Percentiles rank a stretch among this genome's conserved stretches.
These are phyloP conservation scores for Periconia macrospinosa DNA, from an alignment of 2,329 filamentous ascomycete genomes.

Conservation along the genomic window DNA sequence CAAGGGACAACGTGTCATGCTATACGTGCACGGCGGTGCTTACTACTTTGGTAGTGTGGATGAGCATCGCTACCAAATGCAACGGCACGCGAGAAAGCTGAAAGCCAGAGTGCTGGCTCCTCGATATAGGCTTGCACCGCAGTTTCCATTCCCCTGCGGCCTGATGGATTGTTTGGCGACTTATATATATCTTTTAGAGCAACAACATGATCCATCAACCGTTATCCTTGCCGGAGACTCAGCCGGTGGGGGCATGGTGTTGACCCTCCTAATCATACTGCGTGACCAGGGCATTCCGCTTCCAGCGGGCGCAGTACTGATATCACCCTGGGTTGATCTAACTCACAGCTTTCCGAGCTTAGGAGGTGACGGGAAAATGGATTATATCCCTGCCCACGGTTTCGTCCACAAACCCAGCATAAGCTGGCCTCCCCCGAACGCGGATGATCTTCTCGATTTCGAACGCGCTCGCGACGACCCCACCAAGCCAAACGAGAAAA, in stretches of 20 bases:
- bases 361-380: slow-evolving; percentile 68
- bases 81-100: slow-evolving; percentile 90
- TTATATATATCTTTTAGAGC: slow-evolving; percentile 78
- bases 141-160: slow-evolving; percentile 94
- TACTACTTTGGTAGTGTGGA: slow-evolving; percentile 97
- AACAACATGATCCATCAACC: slow-evolving; percentile 71
- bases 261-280: slow-evolving; percentile 76
- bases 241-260: slow-evolving; percentile 86
- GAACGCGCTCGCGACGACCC: slow-evolving; percentile 27
- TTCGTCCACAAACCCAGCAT: slow-evolving; percentile 88
- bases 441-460: slow-evolving; percentile 67
- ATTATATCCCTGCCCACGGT: slow-evolving; percentile 86
- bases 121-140: slow-evolving; percentile 82
- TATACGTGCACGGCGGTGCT: slow-evolving; percentile 92
- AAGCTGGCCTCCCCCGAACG: slow-evolving; percentile 90
- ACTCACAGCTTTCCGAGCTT: slow-evolving; percentile 95
- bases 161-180: slow-evolving; percentile 86
- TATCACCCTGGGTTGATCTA: slow-evolving; percentile 94
- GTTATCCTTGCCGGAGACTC: slow-evolving; percentile 92
- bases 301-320: slow-evolving; percentile 85
- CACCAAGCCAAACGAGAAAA: slow-evolving; percentile 11
- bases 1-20: slow-evolving; percentile 74
- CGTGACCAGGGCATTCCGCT: slow-evolving; percentile 82
- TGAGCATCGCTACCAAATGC: slow-evolving; percentile 97
- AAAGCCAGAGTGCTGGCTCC: slow-evolving; percentile 86